Evolutionary conservation across 2,329 filamentous ascomycete species (phyloP), one percentile per base, ranked within the genome.

Genomic region (Metarhizium album): DNA sequence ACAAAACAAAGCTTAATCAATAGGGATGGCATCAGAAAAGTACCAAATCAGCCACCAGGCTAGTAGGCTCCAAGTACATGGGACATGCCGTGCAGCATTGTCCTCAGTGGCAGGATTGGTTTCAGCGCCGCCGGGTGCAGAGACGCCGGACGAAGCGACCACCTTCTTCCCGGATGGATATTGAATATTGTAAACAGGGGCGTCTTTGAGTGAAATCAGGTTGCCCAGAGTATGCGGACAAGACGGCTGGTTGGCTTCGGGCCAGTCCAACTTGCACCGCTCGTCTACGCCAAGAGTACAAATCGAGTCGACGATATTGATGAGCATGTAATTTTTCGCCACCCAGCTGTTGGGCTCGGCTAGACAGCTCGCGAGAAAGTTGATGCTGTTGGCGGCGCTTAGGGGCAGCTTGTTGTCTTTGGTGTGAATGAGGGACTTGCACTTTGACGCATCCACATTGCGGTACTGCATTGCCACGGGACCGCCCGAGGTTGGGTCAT

Each of bases 301-400:
- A 29, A 73, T 60, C 1, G 71, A 54, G 55, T 79, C 76, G 51
- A 67, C 62, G 45, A 79, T 74, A 59, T 80, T 80, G 61, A 70
- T 76, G 14, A 76, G 60, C 1, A 67, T 65, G 57, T 73, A 68
- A 60, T 79, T 73, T 3, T 69, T 52, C 22, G 64, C 72, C 11
- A 78, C 72, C 73, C 73, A 79, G 55, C 66, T 72, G 50, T 60
- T 56, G 3, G 64, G 54, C 31, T 64, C 58, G 37, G 58, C 66
- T 35, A 74, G 63, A 54, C 75, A 78, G 55, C 64, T 69, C 11
- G 64, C 63, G n/a, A 78, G 60, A 50, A 69, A 79, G 58, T 78
- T 75, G 69, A 77, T 76, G 67, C 70, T 73, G 61, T 76, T 78
- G 52, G 73, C 60, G 1, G 74, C 75, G 59, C 70, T 69, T 50